Conservation (phyloP, 176 grass and related monocot species). For the Musa beccarii region DNA sequence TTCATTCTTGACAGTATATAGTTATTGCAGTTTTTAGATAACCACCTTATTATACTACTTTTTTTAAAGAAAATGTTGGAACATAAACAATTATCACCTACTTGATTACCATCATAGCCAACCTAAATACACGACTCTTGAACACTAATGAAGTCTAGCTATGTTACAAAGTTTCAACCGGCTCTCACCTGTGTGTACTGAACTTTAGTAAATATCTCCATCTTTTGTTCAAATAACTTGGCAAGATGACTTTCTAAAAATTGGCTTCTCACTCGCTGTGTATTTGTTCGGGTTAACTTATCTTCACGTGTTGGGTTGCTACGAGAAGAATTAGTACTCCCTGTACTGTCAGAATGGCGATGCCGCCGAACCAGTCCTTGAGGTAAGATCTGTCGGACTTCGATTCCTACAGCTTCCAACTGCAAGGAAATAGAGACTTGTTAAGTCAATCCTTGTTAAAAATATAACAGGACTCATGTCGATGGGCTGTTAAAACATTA, state of each 20-base stretch:
- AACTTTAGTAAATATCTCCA: conserved; percentile 99
- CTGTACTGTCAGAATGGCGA: conserved; percentile 80
- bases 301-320: conserved; percentile 85
- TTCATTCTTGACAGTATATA: no score
- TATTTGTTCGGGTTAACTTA: conserved; percentile 61
- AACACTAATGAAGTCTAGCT: neutral
- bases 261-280: conserved; percentile 73
- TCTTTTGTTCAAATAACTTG: conserved; percentile 97
- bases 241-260: conserved; percentile 99
- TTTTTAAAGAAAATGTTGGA: neutral
- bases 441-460: neutral
- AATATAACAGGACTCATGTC: conserved; percentile 2
- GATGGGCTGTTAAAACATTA: no score
- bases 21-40: neutral
- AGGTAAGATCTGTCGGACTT: conserved; percentile 84
- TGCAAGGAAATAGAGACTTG: conserved; percentile 29
- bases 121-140: neutral
- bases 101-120: neutral
- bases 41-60: neutral
- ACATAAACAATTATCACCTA: neutral
- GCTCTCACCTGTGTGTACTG: conserved; percentile 81
- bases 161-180: neutral
- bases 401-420: conserved; percentile 71
- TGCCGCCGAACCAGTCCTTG: conserved; percentile 72
- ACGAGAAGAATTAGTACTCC: conserved; percentile 85